These are phyloP conservation scores for Candida ascalaphidarum DNA, from an alignment of 805 yeast species.

Conservation along the genomic window DNA sequence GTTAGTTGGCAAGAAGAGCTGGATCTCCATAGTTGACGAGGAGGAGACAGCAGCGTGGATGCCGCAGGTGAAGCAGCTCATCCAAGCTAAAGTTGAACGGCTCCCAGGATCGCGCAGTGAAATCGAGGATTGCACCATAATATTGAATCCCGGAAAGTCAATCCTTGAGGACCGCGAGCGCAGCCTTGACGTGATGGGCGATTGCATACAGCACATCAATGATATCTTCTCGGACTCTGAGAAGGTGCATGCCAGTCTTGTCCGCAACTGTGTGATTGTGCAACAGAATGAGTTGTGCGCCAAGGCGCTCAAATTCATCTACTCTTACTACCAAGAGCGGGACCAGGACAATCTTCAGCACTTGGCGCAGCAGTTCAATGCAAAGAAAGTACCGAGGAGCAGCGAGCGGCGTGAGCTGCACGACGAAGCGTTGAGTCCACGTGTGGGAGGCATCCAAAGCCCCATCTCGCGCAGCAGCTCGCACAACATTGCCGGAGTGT, in stretches of 20 bases:
- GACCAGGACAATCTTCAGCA: conserved; percentile 5
- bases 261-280: conserved; percentile 60
- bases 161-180: conserved; percentile 55
- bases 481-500: conserved; percentile 33
- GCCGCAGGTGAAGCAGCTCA: conserved; percentile 44
- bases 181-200: conserved; percentile 66
- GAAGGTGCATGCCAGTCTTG: conserved; percentile 70
- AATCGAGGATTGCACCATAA: conserved; percentile 66
- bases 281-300: conserved; percentile 55
- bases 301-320: conserved; percentile 47
- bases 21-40: conserved; percentile 58
- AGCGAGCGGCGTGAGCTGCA: not conserved
- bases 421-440: too few relatives aligned
- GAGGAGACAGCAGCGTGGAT: conserved; percentile 45
- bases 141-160: conserved; percentile 67
- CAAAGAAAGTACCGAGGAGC: conserved; percentile 7
- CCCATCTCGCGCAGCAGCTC: too few relatives aligned
- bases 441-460: too few relatives aligned
- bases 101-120: conserved; percentile 71
- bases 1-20: conserved; percentile 38
- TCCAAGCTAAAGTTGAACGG: conserved; percentile 61
- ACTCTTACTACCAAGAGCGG: conserved; percentile 23
- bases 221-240: conserved; percentile 52
- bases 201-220: conserved; percentile 76
- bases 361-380: conserved; percentile 17